phyloP scores from a whole-genome alignment of 495 filamentous ascomycete species.

The Xylaria flabelliformis region DNA sequence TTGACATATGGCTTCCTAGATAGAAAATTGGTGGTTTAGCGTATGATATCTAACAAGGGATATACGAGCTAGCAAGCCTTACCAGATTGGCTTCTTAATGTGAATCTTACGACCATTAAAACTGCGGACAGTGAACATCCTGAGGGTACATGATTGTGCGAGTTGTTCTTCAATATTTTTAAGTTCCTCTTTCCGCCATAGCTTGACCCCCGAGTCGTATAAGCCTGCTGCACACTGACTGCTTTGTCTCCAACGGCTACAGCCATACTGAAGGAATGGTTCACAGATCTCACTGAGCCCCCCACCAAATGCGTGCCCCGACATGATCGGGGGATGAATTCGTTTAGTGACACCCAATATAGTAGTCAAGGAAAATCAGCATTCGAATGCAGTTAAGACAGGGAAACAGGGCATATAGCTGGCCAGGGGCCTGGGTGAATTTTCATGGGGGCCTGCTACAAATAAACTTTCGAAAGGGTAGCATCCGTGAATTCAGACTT shows the following conservation, averaged over 20 bases:
- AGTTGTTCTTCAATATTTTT: slow-evolving; percentile 49
- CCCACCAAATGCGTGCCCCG: neutral
- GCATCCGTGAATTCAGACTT: too few species aligned
- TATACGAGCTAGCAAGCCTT: slow-evolving; percentile 40
- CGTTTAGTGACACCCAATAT: neutral
- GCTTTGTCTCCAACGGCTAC: slow-evolving; percentile 45
- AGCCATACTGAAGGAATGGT: slow-evolving; percentile 42
- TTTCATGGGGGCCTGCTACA: too few species aligned
- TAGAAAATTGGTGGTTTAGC: neutral
- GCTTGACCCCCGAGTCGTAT: slow-evolving; percentile 46
- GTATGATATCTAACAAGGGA: neutral
- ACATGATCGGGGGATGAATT: neutral
- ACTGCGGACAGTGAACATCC: slow-evolving; percentile 47
- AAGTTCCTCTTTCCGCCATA: slow-evolving; percentile 49
- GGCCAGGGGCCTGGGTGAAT: too few species aligned
- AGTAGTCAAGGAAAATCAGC: neutral
- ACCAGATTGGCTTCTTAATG: slow-evolving; percentile 51
- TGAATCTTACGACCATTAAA: slow-evolving; percentile 44
- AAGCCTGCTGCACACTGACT: slow-evolving; percentile 48
- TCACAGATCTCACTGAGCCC: neutral
- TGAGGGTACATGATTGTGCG: slow-evolving; percentile 38
- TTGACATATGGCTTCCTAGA: slow-evolving; percentile 3
- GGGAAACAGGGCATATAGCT: too few species aligned
- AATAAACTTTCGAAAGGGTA: too few species aligned
- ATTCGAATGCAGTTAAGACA: neutral